Evolutionary conservation across 169 alveolate genomes (phyloP).

Genomic region (Perkinsus olseni): DNA sequence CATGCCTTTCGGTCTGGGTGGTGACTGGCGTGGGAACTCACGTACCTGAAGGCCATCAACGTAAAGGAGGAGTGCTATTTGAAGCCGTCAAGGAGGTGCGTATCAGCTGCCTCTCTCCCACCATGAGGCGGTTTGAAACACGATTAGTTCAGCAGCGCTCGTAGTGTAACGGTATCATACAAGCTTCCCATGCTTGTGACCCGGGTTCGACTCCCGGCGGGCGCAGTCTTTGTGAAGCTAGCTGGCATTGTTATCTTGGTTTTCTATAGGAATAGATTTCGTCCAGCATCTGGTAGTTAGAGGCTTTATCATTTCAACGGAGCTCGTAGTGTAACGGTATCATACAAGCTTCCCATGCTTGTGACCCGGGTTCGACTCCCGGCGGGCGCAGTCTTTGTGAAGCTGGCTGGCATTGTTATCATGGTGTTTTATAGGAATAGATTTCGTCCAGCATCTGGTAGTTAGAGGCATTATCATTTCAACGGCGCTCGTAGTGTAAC

Average conservation of each 20-base stretch:
- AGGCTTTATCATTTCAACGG: background rate
- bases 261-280: background rate
- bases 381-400: background rate
- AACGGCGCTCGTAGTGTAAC: background rate
- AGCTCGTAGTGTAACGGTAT: background rate
- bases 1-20: background rate
- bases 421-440: background rate
- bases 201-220: background rate
- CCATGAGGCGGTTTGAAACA: too few species aligned
- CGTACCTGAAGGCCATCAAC: background rate
- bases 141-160: background rate
- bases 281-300: background rate
- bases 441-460: background rate
- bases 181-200: background rate
- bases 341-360: background rate
- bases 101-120: background rate
- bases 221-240: background rate
- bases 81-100: background rate
- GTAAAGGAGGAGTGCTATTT: background rate
- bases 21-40: background rate
- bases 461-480: background rate
- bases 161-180: background rate
- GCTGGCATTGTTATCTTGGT: background rate
- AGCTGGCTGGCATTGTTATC: background rate
- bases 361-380: background rate